Evolutionary conservation across 169 alveolate genomes (phyloP).

Genomic region (Cryptosporidium felis): DNA sequence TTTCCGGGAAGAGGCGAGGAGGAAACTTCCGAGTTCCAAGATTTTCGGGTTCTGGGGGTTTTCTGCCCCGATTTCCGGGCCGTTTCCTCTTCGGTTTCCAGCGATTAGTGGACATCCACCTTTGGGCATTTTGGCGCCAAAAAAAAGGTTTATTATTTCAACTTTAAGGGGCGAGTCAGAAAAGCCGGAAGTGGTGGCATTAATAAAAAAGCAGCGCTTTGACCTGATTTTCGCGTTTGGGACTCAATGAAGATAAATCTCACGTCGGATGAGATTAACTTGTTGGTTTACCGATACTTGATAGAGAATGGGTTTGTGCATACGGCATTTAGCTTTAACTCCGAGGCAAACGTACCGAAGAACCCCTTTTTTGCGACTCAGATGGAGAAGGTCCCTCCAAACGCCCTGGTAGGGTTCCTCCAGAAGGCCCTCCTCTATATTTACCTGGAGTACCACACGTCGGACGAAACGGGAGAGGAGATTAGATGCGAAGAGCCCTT

Average conservation of each 20-base stretch:
- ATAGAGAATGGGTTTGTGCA: constrained; percentile 87
- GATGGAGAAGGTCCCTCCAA: constrained; percentile 86
- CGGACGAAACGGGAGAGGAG: constrained; percentile 76
- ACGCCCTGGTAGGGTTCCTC: constrained; percentile 85
- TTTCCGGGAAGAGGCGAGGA: no score
- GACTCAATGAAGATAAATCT: constrained; percentile 83
- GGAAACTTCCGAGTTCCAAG: no score
- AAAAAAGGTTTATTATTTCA: background rate
- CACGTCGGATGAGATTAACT: constrained; percentile 88
- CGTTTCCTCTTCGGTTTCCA: no score
- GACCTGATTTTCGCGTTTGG: background rate
- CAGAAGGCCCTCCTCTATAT: constrained; percentile 88
- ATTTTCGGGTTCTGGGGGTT: no score
- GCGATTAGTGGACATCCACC: no score
- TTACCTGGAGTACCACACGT: constrained; percentile 85
- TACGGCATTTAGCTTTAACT: constrained; percentile 84
- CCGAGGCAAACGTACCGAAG: constrained; percentile 82
- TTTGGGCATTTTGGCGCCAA: constrained; percentile 36
- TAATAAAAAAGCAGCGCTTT: background rate
- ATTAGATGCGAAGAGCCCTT: constrained; percentile 83
- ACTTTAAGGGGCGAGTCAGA: no score
- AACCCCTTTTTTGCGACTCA: constrained; percentile 84
- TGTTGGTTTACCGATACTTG: constrained; percentile 85
- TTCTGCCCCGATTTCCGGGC: no score
- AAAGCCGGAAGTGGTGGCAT: background rate